Evolutionary conservation across 345 rosid species (phyloP).

Genomic region (Murraya koenigii): DNA sequence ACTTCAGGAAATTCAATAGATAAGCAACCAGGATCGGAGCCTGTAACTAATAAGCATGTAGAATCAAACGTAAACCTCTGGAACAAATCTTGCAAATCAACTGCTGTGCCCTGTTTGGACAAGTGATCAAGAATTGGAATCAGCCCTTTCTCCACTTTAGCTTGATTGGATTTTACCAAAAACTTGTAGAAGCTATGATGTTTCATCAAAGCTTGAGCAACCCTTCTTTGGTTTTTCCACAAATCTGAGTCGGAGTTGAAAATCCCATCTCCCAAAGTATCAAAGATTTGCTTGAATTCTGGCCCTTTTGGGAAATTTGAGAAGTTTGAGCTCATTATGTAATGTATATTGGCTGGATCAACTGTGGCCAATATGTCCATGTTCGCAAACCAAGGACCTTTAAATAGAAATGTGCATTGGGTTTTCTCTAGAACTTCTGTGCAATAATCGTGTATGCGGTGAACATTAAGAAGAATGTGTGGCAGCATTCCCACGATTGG

Average conservation of each 20-base stretch:
- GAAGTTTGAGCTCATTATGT: slow-evolving; percentile 57
- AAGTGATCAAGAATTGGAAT: slow-evolving; percentile 35
- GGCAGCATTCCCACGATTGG: slow-evolving; percentile 66
- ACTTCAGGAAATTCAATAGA: slow-evolving; percentile 32
- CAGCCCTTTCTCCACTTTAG: slow-evolving; percentile 28
- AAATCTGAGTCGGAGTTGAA: slow-evolving; percentile 35
- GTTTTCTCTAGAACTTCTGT: slow-evolving; percentile 25
- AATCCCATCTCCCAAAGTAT: slow-evolving; percentile 49
- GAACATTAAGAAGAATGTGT: slow-evolving; percentile 23
- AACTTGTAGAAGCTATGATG: slow-evolving; percentile 25
- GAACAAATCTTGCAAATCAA: slow-evolving; percentile 40
- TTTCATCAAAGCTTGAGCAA: slow-evolving; percentile 26
- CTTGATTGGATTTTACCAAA: slow-evolving; percentile 20
- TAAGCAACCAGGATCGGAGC: slow-evolving; percentile 48
- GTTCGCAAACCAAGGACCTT: slow-evolving; percentile 36
- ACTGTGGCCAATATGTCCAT: slow-evolving; percentile 35
- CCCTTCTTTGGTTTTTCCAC: slow-evolving; percentile 31
- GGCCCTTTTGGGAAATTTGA: slow-evolving; percentile 58
- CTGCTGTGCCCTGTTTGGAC: slow-evolving; percentile 14
- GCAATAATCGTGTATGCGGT: slow-evolving; percentile 31
- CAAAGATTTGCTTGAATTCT: slow-evolving; percentile 47
- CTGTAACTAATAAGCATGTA: slow-evolving; percentile 39
- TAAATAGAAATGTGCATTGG: slow-evolving; percentile 30
- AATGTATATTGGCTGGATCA: slow-evolving; percentile 56
- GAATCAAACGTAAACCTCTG: slow-evolving; percentile 48